These are phyloP conservation scores for Coniochaeta pulveracea DNA, from an alignment of 2,329 filamentous ascomycete genomes.

Conservation along the genomic window DNA sequence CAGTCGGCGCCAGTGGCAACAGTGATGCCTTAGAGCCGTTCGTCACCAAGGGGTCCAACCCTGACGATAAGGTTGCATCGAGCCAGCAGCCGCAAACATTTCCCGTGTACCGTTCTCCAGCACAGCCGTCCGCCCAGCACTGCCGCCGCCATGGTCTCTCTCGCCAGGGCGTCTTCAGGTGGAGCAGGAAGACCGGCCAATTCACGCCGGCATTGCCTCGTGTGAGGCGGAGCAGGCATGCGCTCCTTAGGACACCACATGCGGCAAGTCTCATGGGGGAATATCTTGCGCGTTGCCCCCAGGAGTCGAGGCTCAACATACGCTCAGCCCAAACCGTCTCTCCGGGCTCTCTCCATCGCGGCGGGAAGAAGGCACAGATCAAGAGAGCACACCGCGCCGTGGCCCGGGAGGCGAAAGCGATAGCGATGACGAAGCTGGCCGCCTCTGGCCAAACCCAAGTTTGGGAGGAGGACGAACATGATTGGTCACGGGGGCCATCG, in stretches of 20 bases:
- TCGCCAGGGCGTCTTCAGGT: slow-evolving; percentile 3
- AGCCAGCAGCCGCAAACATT: background rate
- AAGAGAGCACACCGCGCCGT: slow-evolving; percentile 4
- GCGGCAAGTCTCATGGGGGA: background rate
- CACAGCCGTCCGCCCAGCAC: slow-evolving; percentile 4
- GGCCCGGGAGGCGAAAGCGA: slow-evolving; percentile 3
- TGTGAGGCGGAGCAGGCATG: slow-evolving; percentile 3
- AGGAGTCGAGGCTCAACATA: slow-evolving; percentile 5
- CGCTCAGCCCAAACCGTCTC: slow-evolving; percentile 1
- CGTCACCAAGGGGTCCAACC: slow-evolving; percentile 1
- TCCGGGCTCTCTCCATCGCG: slow-evolving; percentile 1
- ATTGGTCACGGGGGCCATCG: slow-evolving; percentile 2
- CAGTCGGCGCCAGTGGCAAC: background rate
- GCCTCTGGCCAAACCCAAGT: slow-evolving; percentile 2
- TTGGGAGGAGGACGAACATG: background rate
- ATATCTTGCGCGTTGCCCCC: background rate
- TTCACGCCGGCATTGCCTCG: slow-evolving; percentile 3
- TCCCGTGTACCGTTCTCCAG: slow-evolving; percentile 3
- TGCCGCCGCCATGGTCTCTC: slow-evolving; percentile 2
- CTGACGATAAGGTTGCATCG: background rate
- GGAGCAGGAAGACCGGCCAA: slow-evolving; percentile 4
- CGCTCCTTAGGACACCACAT: slow-evolving; percentile 2
- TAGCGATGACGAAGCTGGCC: slow-evolving; percentile 4
- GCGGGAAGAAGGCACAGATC: slow-evolving; percentile 3
- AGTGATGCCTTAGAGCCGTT: background rate